Percentiles rank a stretch among this genome's conserved stretches.
These are phyloP conservation scores for Alternaria gansuensis DNA, from an alignment of 2,329 filamentous ascomycete genomes.

Conservation along the genomic window DNA sequence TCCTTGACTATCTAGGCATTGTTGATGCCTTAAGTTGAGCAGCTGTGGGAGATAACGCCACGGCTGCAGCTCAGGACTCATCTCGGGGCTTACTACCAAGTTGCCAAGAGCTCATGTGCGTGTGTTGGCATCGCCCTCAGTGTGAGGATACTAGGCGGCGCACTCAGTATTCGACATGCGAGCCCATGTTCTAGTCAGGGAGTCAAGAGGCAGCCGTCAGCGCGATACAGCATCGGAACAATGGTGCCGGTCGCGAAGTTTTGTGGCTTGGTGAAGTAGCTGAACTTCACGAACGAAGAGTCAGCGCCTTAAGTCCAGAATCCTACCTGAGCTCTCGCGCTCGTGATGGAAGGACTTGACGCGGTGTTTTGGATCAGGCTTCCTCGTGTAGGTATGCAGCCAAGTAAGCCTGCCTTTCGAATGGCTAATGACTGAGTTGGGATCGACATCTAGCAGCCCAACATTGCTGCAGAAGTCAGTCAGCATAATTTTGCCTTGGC, in stretches of 20 bases:
- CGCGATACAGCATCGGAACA: background rate
- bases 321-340: background rate
- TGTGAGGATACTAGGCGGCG: background rate
- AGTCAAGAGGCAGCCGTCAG: background rate
- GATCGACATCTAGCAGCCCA: background rate
- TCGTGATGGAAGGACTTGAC: background rate
- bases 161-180: background rate
- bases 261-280: constrained; percentile 1
- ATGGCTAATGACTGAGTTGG: constrained; percentile 7
- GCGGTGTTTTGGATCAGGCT: background rate
- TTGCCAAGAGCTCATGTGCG: background rate
- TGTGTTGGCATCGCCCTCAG: background rate
- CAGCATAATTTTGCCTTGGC: background rate
- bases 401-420: background rate
- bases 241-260: background rate
- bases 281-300: background rate
- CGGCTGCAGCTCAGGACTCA: background rate
- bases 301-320: background rate
- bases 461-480: background rate
- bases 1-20: background rate
- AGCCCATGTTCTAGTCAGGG: background rate
- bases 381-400: background rate
- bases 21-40: background rate
- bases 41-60: background rate
- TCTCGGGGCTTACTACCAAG: background rate